phyloP scores from a whole-genome alignment of 805 yeast genomes.

The Pachysolen tannophilus region DNA sequence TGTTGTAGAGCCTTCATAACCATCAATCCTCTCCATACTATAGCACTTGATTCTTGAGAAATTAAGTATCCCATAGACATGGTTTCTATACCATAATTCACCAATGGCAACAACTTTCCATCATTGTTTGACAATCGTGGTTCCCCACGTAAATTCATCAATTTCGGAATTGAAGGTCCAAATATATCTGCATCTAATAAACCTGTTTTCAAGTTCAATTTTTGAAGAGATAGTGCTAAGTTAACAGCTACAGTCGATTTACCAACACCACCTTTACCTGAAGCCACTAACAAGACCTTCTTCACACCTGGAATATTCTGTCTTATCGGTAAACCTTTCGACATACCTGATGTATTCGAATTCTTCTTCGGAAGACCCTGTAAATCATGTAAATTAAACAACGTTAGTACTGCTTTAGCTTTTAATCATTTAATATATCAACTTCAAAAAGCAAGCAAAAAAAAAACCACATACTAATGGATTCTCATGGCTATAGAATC shows the following conservation, averaged over 20 bases:
- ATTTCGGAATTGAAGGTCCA: slow-evolving; percentile 77
- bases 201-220: slow-evolving; percentile 51
- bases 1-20: slow-evolving; percentile 85
- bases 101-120: slow-evolving; percentile 57
- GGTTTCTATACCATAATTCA: slow-evolving; percentile 68
- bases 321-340: slow-evolving; percentile 48
- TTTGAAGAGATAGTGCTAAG: slow-evolving; percentile 52
- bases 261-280: slow-evolving; percentile 81
- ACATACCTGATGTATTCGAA: too few relatives aligned
- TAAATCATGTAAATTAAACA: too few relatives aligned
- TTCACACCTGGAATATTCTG: slow-evolving; percentile 52
- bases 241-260: slow-evolving; percentile 71
- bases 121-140: slow-evolving; percentile 41
- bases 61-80: slow-evolving; percentile 89
- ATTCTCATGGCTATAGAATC: slow-evolving; percentile 30
- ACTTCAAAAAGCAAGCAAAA: too few relatives aligned
- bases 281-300: slow-evolving; percentile 56
- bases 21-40: slow-evolving; percentile 83
- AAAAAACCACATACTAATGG: slow-evolving; percentile 38
- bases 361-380: too few relatives aligned
- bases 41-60: slow-evolving; percentile 53
- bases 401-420: too few relatives aligned
- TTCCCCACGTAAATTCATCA: slow-evolving; percentile 62
- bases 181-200: slow-evolving; percentile 74
- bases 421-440: too few relatives aligned